Evolutionary conservation across 805 yeast genomes (phyloP), one percentile per base, ranked within the genome.

Genomic region (Sugiyamaella mastotermitis): DNA sequence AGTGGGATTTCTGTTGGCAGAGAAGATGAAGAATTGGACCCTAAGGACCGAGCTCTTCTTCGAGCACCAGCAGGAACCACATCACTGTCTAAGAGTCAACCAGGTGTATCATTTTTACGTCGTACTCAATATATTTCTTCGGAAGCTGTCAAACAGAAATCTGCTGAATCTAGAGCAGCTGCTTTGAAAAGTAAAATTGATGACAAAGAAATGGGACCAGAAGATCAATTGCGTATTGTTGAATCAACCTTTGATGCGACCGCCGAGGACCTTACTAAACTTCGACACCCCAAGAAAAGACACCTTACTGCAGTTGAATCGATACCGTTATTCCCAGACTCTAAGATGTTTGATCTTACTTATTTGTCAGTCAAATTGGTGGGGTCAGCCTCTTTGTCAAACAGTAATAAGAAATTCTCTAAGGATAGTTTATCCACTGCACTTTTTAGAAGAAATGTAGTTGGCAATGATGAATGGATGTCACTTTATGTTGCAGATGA

Each of bases 51-150:
- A 47, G 73, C 73, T 7, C 68, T 90, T 35, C 68, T 92, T 38
- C 74, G 86, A 55, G 96, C 87, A 56, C 95, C 96, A 17, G 76
- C 73, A 3, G 68, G 72, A 17, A 66, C 71, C 15, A 46, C 40
- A 29, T 50, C 47, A 6, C 40, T 44, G 4, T 25, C 51, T 4
- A 53, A 50, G 25, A 43, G 56, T 14, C 54, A 52, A 29, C 61
- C 61, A 1, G 55, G 60, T 5, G 83, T 83, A 10, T 72, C 84
- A n/a, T 88, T 90, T 62, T 70, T 90, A 57, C 79, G 97, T 65
- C 78, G 97, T 65, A 90, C 98, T 0, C 97, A 92, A 57, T 90
- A 90, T 58, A 82, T 86, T 42, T 74, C 94, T 8, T 76, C 83
- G 25, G 79, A 76, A 36, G 70, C 70, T 38, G 55, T 61, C 38